phyloP scores from a whole-genome alignment of 2,329 filamentous ascomycete genomes.

The Nemania diffusa region DNA sequence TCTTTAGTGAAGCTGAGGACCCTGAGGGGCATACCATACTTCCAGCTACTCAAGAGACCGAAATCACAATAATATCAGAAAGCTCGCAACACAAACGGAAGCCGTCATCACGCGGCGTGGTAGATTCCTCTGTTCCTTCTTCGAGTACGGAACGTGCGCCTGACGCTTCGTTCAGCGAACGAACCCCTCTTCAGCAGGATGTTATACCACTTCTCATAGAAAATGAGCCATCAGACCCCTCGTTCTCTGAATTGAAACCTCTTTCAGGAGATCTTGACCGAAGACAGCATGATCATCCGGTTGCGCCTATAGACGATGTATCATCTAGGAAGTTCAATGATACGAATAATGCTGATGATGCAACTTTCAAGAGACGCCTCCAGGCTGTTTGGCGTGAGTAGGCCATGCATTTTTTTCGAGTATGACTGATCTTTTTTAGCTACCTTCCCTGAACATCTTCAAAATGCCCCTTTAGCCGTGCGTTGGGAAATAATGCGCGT shows the following conservation, averaged over 20 bases:
- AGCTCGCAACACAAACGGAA: conserved; percentile 41
- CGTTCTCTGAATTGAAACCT: conserved; percentile 30
- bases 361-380: conserved; percentile 41
- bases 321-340: neutral
- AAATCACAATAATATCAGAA: conserved; percentile 50
- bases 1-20: conserved; percentile 50
- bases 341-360: neutral
- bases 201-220: conserved; percentile 13
- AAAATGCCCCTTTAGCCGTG: conserved; percentile 59
- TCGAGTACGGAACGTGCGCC: conserved; percentile 44
- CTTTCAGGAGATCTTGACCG: conserved; percentile 19
- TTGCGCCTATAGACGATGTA: neutral
- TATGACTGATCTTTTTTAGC: conserved; percentile 38
- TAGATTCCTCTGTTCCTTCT: conserved; percentile 40
- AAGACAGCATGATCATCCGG: neutral
- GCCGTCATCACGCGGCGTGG: conserved; percentile 32
- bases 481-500: conserved; percentile 64
- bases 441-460: conserved; percentile 53
- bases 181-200: conserved; percentile 29
- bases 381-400: conserved; percentile 47
- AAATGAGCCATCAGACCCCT: conserved; percentile 15
- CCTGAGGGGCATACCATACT: conserved; percentile 30
- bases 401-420: neutral
- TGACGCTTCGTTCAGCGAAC: conserved; percentile 36
- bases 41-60: conserved; percentile 46